phyloP scores from a whole-genome alignment of 331 rosid genomes.

The Pyrus hybrid region DNA sequence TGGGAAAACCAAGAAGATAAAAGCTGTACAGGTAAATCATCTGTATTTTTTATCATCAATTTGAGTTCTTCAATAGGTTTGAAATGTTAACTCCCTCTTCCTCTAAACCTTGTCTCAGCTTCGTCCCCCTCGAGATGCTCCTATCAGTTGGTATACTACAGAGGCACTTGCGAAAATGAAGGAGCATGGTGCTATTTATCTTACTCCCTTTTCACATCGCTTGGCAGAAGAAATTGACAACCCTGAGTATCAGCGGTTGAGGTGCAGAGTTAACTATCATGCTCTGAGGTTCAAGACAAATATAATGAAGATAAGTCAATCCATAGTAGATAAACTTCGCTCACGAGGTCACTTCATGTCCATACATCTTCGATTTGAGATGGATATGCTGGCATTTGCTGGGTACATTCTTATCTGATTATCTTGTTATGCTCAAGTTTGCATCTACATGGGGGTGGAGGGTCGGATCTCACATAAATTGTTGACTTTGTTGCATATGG shows the following conservation, averaged over 20 bases:
- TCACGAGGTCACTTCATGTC: constrained; percentile 89
- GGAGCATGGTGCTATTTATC: constrained; percentile 87
- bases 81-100: constrained; percentile 1
- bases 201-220: constrained; percentile 97
- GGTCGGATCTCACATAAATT: background rate
- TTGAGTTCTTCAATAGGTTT: constrained; percentile 13
- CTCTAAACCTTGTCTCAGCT: constrained; percentile 40
- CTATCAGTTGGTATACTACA: constrained; percentile 77
- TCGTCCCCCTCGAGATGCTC: constrained; percentile 94
- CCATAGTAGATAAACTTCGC: constrained; percentile 91
- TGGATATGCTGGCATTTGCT: constrained; percentile 99
- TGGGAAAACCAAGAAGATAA: constrained; percentile 82
- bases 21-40: constrained; percentile 68
- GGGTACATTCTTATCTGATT: constrained; percentile 53
- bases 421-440: background rate
- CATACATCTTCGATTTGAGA: constrained; percentile 97
- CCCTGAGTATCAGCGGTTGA: constrained; percentile 87
- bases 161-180: constrained; percentile 81
- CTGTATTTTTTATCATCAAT: constrained; percentile 2
- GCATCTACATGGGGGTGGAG: background rate
- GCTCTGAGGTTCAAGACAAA: constrained; percentile 90
- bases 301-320: constrained; percentile 80
- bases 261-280: constrained; percentile 96
- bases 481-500: background rate
- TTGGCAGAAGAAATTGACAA: constrained; percentile 90